phyloP scores from a whole-genome alignment of 2,329 filamentous ascomycete genomes.

The Diplodia mutila region DNA sequence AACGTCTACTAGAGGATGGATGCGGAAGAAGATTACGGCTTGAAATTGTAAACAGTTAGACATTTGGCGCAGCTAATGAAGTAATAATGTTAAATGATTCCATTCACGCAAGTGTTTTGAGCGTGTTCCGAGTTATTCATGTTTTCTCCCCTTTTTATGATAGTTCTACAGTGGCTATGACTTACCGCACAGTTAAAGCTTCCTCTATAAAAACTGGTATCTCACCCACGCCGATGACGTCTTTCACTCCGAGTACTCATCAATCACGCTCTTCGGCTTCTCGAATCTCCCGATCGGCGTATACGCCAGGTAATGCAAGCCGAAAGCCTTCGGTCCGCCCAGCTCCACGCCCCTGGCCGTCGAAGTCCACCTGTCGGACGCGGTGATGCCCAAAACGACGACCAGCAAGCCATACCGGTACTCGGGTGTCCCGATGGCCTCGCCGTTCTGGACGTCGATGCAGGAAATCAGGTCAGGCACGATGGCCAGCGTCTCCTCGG shows the following conservation, averaged over 20 bases:
- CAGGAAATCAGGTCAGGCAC: constrained; percentile 52
- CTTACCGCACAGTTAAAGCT: too few species aligned
- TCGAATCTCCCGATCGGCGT: constrained; percentile 54
- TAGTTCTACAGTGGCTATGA: too few species aligned
- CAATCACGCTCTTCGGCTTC: constrained; percentile 59
- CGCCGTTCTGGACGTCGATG: constrained; percentile 52
- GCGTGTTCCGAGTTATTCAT: too few species aligned
- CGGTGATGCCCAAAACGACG: constrained; percentile 58
- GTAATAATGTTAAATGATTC: too few species aligned
- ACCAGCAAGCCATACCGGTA: constrained; percentile 59
- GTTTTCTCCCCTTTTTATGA: too few species aligned
- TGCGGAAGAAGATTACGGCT: too few species aligned
- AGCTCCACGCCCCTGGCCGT: constrained; percentile 54
- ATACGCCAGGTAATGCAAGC: constrained; percentile 54
- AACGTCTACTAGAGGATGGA: neutral
- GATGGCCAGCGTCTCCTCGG: constrained; percentile 42
- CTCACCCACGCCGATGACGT: too few species aligned
- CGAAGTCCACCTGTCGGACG: constrained; percentile 58
- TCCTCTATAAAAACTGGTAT: too few species aligned
- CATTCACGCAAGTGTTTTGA: too few species aligned
- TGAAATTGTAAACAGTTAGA: too few species aligned
- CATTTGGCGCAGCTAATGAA: too few species aligned
- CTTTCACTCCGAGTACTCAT: constrained; percentile 45
- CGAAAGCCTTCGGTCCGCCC: constrained; percentile 56
- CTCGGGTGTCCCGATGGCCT: constrained; percentile 58